Evolutionary conservation across 805 yeast species (phyloP), one percentile per base, ranked within the genome.

Genomic region (Tetrapisispora arboricola): DNA sequence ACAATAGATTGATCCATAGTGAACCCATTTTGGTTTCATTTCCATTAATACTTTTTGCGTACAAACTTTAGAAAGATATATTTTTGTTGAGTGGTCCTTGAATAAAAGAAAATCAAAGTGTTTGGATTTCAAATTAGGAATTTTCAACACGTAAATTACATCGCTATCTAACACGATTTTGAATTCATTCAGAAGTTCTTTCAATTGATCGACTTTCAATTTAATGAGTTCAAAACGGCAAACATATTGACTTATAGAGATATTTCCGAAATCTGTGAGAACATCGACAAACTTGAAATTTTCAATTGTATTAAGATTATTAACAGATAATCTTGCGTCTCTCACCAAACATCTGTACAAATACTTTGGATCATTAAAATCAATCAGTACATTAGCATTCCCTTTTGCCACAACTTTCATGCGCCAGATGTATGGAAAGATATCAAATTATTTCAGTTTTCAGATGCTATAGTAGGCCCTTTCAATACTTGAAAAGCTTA

Each of bases 11-110:
- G 40, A 22, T 6, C 46, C 38, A 21, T 48, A 45, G 39, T 48
- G 42, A 6, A 54, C 31, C 64, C 64, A 60, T 41, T 60, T 60
- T 8, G 64, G 64, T 39, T 60, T 60, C 15, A 58, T 41, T 41
- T 60, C 64, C 50, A 57, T 39, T 2, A 55, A 28, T 4, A 50
- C 36, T 2, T 27, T 32, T 1, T 21, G 27, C 3, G 16, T 10
- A 13, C 25, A 25, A 1, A 13, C 12, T 19, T 46, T 38, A 1
- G 36, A 20, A 32, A 49, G 5, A 24, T 33, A 53, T 7, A 58
- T 19, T 27, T 42, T 51, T 17, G 58, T 54, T 24, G 49, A 49
- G 38, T 57, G 63, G 37, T 57, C 61, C 5, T 41, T 21, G 10
- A 45, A 41, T 4, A 50, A 13, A 13, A 37, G 11, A 9, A 17